Percentiles rank a stretch among this genome's conserved stretches.
Conservation (phyloP, 108 stramenopile species). For the Nitzschia sp. region DNA sequence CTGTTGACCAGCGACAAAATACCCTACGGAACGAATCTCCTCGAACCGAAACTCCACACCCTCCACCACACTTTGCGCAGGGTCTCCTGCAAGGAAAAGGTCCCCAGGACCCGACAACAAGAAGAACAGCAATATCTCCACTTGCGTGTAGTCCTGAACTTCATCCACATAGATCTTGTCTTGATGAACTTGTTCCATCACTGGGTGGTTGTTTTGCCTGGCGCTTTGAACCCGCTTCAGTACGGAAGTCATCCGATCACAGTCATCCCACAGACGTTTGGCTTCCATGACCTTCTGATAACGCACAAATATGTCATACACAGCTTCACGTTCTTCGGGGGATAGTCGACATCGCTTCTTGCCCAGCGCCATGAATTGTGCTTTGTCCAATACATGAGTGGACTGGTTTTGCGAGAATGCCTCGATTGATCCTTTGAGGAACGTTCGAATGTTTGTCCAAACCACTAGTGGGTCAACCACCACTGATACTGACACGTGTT, state of each 20-base stretch:
- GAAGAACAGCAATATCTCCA: conserved; percentile 56
- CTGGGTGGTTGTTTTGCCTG: neutral
- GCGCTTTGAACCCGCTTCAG: neutral
- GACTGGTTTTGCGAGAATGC: conserved; percentile 26
- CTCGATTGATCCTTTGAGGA: conserved; percentile 66
- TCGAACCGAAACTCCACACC: conserved; percentile 71
- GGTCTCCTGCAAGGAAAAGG: conserved; percentile 58
- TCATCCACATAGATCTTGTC: conserved; percentile 49
- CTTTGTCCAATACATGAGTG: conserved; percentile 22
- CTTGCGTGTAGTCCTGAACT: conserved; percentile 60
- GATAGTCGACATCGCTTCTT: conserved; percentile 47
- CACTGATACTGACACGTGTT: no score
- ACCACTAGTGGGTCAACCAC: conserved; percentile 37
- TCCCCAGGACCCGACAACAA: conserved; percentile 40
- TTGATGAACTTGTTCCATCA: neutral
- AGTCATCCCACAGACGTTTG: conserved; percentile 52
- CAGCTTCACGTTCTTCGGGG: conserved; percentile 18
- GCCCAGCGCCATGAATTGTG: conserved; percentile 47
- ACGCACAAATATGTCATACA: conserved; percentile 41
- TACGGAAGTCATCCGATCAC: conserved; percentile 39
- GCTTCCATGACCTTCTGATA: conserved; percentile 38
- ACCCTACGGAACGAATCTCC: conserved; percentile 47
- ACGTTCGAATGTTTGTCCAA: conserved; percentile 60
- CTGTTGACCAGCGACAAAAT: conserved; percentile 30
- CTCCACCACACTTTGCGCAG: conserved; percentile 58